Evolutionary conservation across 495 filamentous ascomycete species (phyloP).

Genomic region (Xylaria bambusicola): DNA sequence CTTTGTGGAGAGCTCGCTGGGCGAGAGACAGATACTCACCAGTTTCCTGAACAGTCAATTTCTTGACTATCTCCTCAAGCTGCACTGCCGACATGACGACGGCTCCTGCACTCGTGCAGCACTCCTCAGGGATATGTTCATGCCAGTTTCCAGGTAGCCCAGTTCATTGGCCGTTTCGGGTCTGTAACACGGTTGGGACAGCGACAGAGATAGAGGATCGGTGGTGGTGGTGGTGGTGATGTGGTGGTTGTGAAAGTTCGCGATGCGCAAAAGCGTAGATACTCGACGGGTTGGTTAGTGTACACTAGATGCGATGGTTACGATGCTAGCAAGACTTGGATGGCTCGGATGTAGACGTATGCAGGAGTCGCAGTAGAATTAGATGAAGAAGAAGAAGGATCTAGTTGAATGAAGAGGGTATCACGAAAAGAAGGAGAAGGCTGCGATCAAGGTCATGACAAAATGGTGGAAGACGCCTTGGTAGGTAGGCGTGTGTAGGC

Average conservation of each 20-base stretch:
- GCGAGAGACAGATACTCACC: slow-evolving; percentile 37
- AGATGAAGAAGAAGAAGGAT: slow-evolving; percentile 19
- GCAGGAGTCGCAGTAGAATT: slow-evolving; percentile 2
- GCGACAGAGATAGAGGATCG: not conserved
- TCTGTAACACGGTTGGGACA: not conserved
- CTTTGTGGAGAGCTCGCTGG: not conserved
- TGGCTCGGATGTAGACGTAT: not conserved
- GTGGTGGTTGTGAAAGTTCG: no score
- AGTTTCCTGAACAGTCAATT: slow-evolving; percentile 53
- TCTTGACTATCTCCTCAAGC: slow-evolving; percentile 56
- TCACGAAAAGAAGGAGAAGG: slow-evolving; percentile 28
- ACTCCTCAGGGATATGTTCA: slow-evolving; percentile 2
- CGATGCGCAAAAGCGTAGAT: not conserved
- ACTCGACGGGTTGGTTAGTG: no score
- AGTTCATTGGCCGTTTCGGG: not conserved
- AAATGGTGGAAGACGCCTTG: not conserved
- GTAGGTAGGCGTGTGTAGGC: no score
- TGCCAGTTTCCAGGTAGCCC: not conserved
- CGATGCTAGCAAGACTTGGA: not conserved
- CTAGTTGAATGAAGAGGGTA: slow-evolving; percentile 23
- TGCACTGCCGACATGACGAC: slow-evolving; percentile 53
- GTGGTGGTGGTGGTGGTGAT: not conserved
- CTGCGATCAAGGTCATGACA: slow-evolving; percentile 21
- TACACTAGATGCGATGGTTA: slow-evolving; percentile 6
- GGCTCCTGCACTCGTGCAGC: slow-evolving; percentile 28